A percentile compares a stretch with the other conserved stretches of the same genome.
These are phyloP conservation scores for Spathaspora sp. DNA, from an alignment of 1,139 yeast genomes.

Conservation along the genomic window DNA sequence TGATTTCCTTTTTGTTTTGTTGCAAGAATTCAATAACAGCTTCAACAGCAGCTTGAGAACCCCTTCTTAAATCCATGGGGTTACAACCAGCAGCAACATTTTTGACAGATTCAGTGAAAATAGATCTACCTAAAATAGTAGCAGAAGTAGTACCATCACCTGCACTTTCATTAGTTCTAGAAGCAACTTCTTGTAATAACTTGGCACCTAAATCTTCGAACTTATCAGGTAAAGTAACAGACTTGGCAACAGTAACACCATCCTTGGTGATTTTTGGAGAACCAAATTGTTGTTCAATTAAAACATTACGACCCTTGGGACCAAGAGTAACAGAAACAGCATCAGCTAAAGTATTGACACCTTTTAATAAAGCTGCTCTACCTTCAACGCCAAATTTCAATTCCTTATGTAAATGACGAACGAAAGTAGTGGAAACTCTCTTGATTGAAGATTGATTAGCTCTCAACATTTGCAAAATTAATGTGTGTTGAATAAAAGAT, in stretches of 20 bases:
- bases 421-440: conserved; percentile 41
- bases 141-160: conserved; percentile 99
- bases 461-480: conserved; percentile 51
- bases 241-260: conserved; percentile 97
- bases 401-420: conserved; percentile 81
- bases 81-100: conserved; percentile 99
- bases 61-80: conserved; percentile 99
- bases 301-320: conserved; percentile 97
- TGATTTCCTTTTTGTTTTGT: conserved; percentile 91
- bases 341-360: conserved; percentile 95
- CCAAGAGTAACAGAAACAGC: conserved; percentile 98
- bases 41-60: conserved; percentile 98
- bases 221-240: conserved; percentile 84
- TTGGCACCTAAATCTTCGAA: conserved; percentile 97
- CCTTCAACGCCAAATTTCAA: conserved; percentile 98
- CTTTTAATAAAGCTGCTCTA: conserved; percentile 92
- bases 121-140: conserved; percentile 94
- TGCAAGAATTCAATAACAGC: conserved; percentile 90
- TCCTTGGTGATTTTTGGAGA: conserved; percentile 99
- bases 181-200: conserved; percentile 94
- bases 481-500: neutral
- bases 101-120: conserved; percentile 95
- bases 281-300: conserved; percentile 96
- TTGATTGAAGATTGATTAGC: conserved; percentile 46
- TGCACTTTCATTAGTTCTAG: conserved; percentile 97